phyloP scores from a whole-genome alignment of 441 rosid genomes.

The Adansonia grandidieri region DNA sequence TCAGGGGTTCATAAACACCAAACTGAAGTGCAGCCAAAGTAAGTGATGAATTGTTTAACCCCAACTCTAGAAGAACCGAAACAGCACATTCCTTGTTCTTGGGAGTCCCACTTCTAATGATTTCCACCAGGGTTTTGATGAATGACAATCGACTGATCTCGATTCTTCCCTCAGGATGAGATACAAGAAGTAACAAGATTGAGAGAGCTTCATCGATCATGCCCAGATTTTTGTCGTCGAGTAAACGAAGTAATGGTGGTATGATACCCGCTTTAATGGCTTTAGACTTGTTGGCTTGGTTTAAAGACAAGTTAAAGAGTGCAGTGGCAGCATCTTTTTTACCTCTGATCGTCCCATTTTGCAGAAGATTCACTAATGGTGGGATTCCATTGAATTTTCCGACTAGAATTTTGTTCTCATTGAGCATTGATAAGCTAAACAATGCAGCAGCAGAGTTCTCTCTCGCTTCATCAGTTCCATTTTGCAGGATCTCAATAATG shows the following conservation, averaged over 20 bases:
- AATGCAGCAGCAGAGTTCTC: slow-evolving; percentile 72
- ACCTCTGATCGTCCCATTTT: slow-evolving; percentile 56
- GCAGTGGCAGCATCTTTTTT: slow-evolving; percentile 76
- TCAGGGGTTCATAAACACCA: slow-evolving; percentile 57
- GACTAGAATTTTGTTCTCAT: slow-evolving; percentile 59
- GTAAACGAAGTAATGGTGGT: slow-evolving; percentile 48
- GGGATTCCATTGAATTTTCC: slow-evolving; percentile 56
- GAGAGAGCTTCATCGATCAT: slow-evolving; percentile 70
- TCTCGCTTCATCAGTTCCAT: slow-evolving; percentile 54
- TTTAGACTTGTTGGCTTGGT: slow-evolving; percentile 53
- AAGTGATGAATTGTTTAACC: slow-evolving; percentile 46
- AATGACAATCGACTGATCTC: slow-evolving; percentile 48
- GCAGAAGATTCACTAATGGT: slow-evolving; percentile 55
- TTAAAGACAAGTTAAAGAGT: slow-evolving; percentile 56
- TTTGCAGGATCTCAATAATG: slow-evolving; percentile 50
- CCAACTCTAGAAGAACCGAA: slow-evolving; percentile 59
- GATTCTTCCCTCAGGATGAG: slow-evolving; percentile 47
- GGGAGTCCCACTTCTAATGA: slow-evolving; percentile 52
- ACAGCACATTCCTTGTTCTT: slow-evolving; percentile 69
- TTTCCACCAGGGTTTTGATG: slow-evolving; percentile 47
- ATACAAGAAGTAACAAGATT: slow-evolving; percentile 51
- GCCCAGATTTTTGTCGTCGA: slow-evolving; percentile 47
- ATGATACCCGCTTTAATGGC: slow-evolving; percentile 59
- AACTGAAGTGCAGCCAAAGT: slow-evolving; percentile 58
- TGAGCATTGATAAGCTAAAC: slow-evolving; percentile 59